phyloP scores from a whole-genome alignment of 2,329 filamentous ascomycete genomes.

The Hyphodiscus sp. region DNA sequence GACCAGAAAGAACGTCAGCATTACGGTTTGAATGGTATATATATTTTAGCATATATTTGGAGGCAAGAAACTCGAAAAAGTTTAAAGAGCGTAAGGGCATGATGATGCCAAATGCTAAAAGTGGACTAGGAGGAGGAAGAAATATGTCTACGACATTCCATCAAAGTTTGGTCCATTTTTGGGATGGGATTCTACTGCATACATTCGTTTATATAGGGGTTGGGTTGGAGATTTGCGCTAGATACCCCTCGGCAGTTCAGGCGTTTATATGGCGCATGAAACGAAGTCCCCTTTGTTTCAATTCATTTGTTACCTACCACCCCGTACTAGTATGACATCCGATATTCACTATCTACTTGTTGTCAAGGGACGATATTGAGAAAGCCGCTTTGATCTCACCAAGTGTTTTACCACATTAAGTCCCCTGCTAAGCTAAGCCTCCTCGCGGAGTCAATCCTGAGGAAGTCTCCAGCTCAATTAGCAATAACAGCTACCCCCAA shows the following conservation, averaged over 20 bases:
- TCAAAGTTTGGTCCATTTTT: not conserved
- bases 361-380: not conserved
- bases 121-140: not conserved
- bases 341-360: not conserved
- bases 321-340: not conserved
- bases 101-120: not conserved
- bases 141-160: not conserved
- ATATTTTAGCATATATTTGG: not conserved
- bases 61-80: not conserved
- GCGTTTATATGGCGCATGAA: not conserved
- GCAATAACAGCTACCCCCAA: too few species aligned
- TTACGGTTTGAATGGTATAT: constrained; percentile 40
- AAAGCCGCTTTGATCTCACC: too few species aligned
- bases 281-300: not conserved
- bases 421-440: too few species aligned
- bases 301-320: not conserved
- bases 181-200: not conserved
- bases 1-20: constrained; percentile 56
- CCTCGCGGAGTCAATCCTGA: too few species aligned
- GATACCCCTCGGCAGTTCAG: not conserved
- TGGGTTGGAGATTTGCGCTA: not conserved
- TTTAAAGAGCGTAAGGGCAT: not conserved
- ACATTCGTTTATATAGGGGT: not conserved
- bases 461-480: too few species aligned
- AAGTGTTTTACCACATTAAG: too few species aligned